phyloP scores from a whole-genome alignment of 139 green algal genomes.

The Coccomyxa sp. region DNA sequence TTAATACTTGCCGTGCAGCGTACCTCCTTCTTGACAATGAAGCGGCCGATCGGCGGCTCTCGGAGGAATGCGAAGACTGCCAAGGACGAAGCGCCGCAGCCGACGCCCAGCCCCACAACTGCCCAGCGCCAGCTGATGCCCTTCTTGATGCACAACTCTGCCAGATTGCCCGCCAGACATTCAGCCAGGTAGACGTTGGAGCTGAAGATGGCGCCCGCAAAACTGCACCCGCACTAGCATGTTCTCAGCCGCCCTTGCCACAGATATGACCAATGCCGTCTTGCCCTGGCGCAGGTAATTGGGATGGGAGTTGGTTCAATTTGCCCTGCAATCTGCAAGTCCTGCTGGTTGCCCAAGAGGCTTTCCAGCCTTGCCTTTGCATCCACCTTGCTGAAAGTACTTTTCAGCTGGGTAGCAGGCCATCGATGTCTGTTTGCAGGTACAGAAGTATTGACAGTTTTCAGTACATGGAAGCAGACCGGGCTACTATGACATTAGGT shows the following conservation, averaged over 20 bases:
- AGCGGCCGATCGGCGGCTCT: background rate
- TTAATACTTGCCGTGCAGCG: no score
- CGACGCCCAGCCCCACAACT: background rate
- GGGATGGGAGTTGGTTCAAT: background rate
- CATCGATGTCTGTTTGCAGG: no score
- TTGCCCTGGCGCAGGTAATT: background rate
- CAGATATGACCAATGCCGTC: background rate
- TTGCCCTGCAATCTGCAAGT: no score
- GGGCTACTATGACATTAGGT: no score
- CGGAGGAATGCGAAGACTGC: background rate
- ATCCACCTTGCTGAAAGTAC: no score
- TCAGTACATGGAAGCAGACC: no score
- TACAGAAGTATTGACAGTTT: no score
- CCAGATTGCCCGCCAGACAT: background rate
- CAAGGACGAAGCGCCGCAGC: background rate
- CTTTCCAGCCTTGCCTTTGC: no score
- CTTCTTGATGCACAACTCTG: background rate
- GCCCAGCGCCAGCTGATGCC: background rate
- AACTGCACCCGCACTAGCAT: background rate
- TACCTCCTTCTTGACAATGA: background rate
- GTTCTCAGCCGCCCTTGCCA: background rate
- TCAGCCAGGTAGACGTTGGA: background rate
- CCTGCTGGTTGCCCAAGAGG: no score
- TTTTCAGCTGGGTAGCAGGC: no score
- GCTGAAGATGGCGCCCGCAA: background rate